These are phyloP conservation scores for Pleurotus citrinopileatus DNA, from an alignment of 768 basidiomycete genomes.

Conservation along the genomic window DNA sequence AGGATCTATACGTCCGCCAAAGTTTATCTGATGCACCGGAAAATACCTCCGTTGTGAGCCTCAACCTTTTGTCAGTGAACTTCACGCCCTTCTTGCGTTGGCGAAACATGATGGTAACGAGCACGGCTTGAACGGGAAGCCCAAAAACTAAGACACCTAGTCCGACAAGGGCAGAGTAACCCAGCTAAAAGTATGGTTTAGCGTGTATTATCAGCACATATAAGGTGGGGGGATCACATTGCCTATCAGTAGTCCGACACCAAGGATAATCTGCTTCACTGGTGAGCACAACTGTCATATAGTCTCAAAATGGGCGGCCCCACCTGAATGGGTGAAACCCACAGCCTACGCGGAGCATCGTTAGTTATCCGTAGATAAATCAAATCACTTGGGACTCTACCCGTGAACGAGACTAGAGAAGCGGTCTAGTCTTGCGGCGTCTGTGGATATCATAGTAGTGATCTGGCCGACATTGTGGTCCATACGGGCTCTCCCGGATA, in stretches of 20 bases:
- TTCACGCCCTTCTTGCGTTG: constrained; percentile 43
- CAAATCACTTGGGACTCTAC: too few species aligned
- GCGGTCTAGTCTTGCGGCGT: constrained; percentile 40
- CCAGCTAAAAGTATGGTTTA: constrained; percentile 39
- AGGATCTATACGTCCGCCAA: neutral
- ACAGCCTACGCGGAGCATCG: neutral
- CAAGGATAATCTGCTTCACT: constrained; percentile 39
- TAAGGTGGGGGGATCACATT: constrained; percentile 29
- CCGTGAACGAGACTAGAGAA: constrained; percentile 26
- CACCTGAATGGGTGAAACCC: neutral
- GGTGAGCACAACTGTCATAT: neutral
- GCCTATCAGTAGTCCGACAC: constrained; percentile 46
- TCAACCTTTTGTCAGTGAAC: constrained; percentile 51
- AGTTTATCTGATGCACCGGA: neutral
- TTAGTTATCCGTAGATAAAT: neutral
- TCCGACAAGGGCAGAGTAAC: constrained; percentile 54
- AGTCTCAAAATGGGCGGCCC: neutral
- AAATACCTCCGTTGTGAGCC: constrained; percentile 46
- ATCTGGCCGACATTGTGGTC: constrained; percentile 48
- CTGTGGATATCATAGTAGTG: constrained; percentile 50
- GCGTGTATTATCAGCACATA: too few species aligned
- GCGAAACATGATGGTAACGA: constrained; percentile 40
- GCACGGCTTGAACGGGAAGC: constrained; percentile 43
- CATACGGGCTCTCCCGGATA: constrained; percentile 43
- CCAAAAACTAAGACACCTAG: constrained; percentile 45